Percentiles rank a stretch among this genome's conserved stretches.
Evolutionary conservation across 106 monocot genomes (phyloP).

Genomic region (Platanthera zijinensis): DNA sequence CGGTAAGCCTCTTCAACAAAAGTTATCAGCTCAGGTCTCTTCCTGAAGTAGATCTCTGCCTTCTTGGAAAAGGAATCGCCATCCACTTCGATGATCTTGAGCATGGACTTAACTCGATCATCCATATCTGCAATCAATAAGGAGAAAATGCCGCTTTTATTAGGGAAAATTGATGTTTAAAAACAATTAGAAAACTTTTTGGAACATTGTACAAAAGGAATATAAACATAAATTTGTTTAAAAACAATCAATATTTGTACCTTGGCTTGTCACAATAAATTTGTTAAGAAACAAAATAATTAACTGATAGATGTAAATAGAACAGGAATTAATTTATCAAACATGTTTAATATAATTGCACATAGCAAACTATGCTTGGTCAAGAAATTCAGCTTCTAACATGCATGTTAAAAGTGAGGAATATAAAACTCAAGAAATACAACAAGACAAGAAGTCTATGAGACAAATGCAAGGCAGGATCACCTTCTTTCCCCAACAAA

Average conservation of each 20-base stretch:
- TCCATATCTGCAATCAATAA: constrained; percentile 37
- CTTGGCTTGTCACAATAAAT: too few species aligned
- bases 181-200: background rate
- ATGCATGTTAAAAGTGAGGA: background rate
- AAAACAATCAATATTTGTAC: too few species aligned
- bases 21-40: constrained; percentile 36
- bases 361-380: background rate
- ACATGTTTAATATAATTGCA: constrained; percentile 1
- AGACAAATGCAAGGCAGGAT: too few species aligned
- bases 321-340: background rate
- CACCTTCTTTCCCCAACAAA: too few species aligned
- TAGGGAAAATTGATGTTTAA: background rate
- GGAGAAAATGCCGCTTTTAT: background rate
- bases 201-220: background rate
- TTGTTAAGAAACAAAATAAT: background rate
- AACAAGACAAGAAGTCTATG: too few species aligned
- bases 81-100: constrained; percentile 43
- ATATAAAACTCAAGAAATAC: background rate
- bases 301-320: background rate
- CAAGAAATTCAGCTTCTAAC: background rate
- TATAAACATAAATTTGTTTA: too few species aligned
- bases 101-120: constrained; percentile 38
- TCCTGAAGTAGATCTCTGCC: constrained; percentile 53
- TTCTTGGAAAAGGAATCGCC: constrained; percentile 47
- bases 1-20: constrained; percentile 44